Base-by-base conservation (phyloP, 2,329 filamentous ascomycete species). In the Thelonectria olida region DNA sequence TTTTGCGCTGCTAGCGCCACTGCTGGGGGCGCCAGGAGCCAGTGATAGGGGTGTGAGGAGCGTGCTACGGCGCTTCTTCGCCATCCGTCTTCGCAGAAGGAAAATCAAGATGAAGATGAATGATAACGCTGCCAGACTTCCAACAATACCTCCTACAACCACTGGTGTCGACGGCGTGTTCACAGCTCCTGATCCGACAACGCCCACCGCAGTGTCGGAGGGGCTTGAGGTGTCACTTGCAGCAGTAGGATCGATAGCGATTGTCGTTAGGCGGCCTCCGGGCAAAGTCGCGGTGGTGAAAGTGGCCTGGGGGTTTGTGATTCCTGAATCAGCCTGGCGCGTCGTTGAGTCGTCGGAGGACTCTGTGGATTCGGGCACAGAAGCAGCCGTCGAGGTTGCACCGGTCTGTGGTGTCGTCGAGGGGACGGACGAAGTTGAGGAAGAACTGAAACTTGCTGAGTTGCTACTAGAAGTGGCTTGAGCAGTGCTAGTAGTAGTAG, bases 61-160 rank as follows among this genome's bases (percentile, higher is more conserved):
- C 10, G 81, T 83, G 71, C 79, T 84, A 57, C 80, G 78, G 36
- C 81, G 79, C n/a, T 54, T 60, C 67, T 76, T 80, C 66, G 76
- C 75, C 45, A 76, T 66, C 52, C 72, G 63, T 42, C 78, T 78
- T 63, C 82, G 82, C 49, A 80, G 80, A 63, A 84, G 78, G 84
- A 84, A 88, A 9, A 85, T 65, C 3, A 85, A 62, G 39, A 87
- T 78, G 0, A 75, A 79, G 20, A 85, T 66, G 15, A 87, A 59
- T 4, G 78, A 78, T 34, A 76, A 28, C 15, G 64, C 74, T 1
- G 81, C 79, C 2, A 85, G 70, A 4, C 81, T 81, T 25, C 84
- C 85, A 5, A 85, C 72, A 3, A 85, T 80, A 38, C 84, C 81
- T 9, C 82, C 85, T 1, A 82, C 82, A 42, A 88, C 78, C 6